phyloP scores from a whole-genome alignment of 257 asterid genomes.

The Thymus mandschuricus region DNA sequence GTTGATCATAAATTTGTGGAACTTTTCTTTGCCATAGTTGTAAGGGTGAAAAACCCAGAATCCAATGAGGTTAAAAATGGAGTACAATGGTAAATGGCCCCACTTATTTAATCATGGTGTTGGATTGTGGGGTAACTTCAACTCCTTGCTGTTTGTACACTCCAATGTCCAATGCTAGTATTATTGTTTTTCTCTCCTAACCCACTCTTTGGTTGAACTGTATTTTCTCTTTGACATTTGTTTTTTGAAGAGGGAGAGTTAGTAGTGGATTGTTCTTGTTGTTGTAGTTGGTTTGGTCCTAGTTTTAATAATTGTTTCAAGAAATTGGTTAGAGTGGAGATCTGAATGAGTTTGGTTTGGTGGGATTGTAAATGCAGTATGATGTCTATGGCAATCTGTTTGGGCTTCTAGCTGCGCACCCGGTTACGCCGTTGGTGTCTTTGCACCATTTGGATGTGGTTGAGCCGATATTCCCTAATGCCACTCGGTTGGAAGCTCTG shows the following conservation, averaged over 20 bases:
- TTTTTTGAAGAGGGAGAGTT: slow-evolving; percentile 7
- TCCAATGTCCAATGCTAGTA: slow-evolving; percentile 1
- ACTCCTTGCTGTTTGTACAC: slow-evolving; percentile 19
- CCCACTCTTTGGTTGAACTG: slow-evolving; percentile 21
- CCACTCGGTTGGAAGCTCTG: slow-evolving; percentile 44
- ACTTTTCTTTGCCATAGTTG: slow-evolving; percentile 27
- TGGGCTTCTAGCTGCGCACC: slow-evolving; percentile 71
- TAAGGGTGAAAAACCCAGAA: slow-evolving; percentile 13
- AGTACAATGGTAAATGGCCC: slow-evolving; percentile 31
- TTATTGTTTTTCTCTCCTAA: slow-evolving; percentile 25
- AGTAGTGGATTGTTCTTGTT: slow-evolving; percentile 41
- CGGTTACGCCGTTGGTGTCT: slow-evolving; percentile 58
- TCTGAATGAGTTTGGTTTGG: slow-evolving; percentile 22
- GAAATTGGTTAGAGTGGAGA: not conserved
- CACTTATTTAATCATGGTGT: slow-evolving; percentile 28
- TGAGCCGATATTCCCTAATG: slow-evolving; percentile 65
- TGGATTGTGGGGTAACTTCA: slow-evolving; percentile 38
- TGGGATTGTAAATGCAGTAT: slow-evolving; percentile 43
- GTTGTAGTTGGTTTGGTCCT: slow-evolving; percentile 23
- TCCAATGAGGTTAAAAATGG: slow-evolving; percentile 39
- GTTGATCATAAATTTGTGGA: not conserved
- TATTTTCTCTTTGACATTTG: slow-evolving; percentile 29
- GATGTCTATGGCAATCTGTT: slow-evolving; percentile 73
- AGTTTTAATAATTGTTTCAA: slow-evolving; percentile 6
- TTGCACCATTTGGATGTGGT: slow-evolving; percentile 73